These are phyloP conservation scores for Cyberlindnera petersonii DNA, from an alignment of 805 yeast genomes.

Conservation along the genomic window DNA sequence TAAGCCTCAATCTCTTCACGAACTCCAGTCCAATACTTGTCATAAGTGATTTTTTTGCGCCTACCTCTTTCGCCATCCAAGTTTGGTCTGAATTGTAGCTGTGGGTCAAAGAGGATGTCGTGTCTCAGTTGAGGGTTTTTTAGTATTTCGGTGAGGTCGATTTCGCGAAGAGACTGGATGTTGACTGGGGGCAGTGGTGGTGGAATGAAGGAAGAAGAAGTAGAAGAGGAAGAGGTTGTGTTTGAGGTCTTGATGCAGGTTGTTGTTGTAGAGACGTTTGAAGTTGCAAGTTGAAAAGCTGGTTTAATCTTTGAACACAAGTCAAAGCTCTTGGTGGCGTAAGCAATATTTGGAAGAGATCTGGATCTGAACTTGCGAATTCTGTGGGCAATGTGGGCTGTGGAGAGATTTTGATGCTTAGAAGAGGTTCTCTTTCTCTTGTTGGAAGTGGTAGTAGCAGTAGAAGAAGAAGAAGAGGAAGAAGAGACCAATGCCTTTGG, in stretches of 20 bases:
- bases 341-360: slow-evolving; percentile 27
- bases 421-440: slow-evolving; percentile 10
- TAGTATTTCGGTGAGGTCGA: slow-evolving; percentile 82
- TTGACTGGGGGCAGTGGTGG: slow-evolving; percentile 78
- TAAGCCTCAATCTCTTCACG: slow-evolving; percentile 58
- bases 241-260: no score
- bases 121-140: slow-evolving; percentile 91
- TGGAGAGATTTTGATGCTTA: slow-evolving; percentile 1
- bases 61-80: slow-evolving; percentile 88
- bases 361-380: slow-evolving; percentile 28
- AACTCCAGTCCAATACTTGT: slow-evolving; percentile 79
- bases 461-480: not conserved
- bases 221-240: no score
- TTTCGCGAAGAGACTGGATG: slow-evolving; percentile 74
- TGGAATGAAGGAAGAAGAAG: slow-evolving; percentile 22
- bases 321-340: slow-evolving; percentile 14
- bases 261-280: slow-evolving; percentile 1
- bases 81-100: slow-evolving; percentile 85
- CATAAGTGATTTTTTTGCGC: slow-evolving; percentile 69
- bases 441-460: slow-evolving; percentile 4
- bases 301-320: slow-evolving; percentile 17
- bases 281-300: not conserved
- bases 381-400: slow-evolving; percentile 7
- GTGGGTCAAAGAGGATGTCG: slow-evolving; percentile 89
- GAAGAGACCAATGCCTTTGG: slow-evolving; percentile 10